Evolutionary conservation across 495 filamentous ascomycete genomes (phyloP), one percentile per base, ranked within the genome.

Genomic region (Schizothecium vesticola): DNA sequence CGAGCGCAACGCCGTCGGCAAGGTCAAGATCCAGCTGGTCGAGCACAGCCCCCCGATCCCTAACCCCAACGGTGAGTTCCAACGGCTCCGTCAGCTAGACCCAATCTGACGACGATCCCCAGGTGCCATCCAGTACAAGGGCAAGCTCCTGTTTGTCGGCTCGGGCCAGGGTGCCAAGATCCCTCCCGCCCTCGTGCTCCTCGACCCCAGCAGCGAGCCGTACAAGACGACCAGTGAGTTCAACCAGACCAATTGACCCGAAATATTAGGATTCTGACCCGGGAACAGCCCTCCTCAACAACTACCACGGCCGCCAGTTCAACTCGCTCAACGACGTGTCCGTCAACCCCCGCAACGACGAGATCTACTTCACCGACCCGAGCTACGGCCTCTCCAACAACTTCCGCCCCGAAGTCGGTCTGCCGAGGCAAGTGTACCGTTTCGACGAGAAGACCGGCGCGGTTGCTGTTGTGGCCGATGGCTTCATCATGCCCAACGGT

Each of bases 341-440:
- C 6, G 78, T 89, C 62, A 75, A 83, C 68, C 80, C 80, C 1
- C 70, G 67, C 11, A 88, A 86, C 70, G 82, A 83, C 6, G 80
- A 83, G 19, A 77, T 90, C 31, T 90, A 88, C 79, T 89, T 89
- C 67, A 90, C 87, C 1, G 87, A 90, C 72, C 86, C 86, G 1
- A 80, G 78, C n/a, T 90, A 89, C 67, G 87, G 87, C 10, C 80
- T 79, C 79, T 86, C 36, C 84, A 89, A 68, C 82, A 70, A 86
- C 6, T 88, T 86, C 75, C 79, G 87, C 16, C 85, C 82, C 0
- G 63, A 65, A 0, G 86, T 86, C 0, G 78, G 78, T 0, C 68
- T 90, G 3, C 86, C 81, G 13, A 81, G 75, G 33, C 87, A 88
- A 67, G 86, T 89, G 6, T 89, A 87, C 72, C 79, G 85, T 16